phyloP scores from a whole-genome alignment of 78 protist genomes.

The Creolimax fragrantissima region DNA sequence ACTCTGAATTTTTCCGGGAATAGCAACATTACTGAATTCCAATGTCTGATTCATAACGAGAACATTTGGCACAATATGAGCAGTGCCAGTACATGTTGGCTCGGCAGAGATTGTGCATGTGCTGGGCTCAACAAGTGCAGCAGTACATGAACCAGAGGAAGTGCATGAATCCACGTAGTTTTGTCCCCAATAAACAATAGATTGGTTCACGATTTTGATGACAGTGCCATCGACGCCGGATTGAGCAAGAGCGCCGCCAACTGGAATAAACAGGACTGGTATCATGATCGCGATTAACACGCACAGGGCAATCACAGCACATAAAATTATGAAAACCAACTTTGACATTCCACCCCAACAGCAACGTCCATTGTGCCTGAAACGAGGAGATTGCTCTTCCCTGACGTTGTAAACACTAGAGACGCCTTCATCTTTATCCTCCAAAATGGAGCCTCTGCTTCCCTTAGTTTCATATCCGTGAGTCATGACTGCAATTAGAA shows the following conservation, averaged over 20 bases:
- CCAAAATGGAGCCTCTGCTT: too few species aligned
- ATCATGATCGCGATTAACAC: not conserved
- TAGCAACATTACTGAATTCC: not conserved
- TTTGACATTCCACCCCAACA: slow-evolving; percentile 13
- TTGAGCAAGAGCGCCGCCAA: not conserved
- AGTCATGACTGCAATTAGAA: too few species aligned
- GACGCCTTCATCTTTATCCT: too few species aligned
- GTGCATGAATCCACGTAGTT: not conserved
- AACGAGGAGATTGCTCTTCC: too few species aligned
- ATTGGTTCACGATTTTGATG: not conserved
- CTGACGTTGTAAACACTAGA: too few species aligned
- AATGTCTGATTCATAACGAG: not conserved
- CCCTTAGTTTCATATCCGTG: too few species aligned
- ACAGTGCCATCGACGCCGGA: not conserved
- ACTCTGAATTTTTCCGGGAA: not conserved
- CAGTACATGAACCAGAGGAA: not conserved
- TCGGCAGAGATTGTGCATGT: too few species aligned
- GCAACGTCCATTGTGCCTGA: not conserved
- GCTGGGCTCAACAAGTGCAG: not conserved
- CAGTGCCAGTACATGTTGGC: not conserved
- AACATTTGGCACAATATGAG: not conserved
- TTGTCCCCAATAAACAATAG: not conserved
- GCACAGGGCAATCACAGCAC: not conserved
- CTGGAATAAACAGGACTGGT: not conserved
- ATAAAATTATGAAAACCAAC: not conserved